Percentiles rank a stretch among this genome's conserved stretches.
Conservation (phyloP, 306 rosid genomes). For the Ormosia emarginata region DNA sequence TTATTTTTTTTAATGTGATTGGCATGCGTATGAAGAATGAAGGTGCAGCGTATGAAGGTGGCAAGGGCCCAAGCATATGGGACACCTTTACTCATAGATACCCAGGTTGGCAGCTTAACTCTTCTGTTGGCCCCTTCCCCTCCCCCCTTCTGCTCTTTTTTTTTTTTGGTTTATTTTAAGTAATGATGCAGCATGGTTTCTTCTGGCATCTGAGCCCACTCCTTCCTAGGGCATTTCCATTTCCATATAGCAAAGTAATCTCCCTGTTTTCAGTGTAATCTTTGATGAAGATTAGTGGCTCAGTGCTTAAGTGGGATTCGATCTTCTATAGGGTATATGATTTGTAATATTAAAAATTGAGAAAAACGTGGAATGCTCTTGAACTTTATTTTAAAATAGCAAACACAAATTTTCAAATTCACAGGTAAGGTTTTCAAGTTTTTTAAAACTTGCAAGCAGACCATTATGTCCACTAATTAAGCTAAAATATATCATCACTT, state of each 20-base stretch:
- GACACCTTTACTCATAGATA: slow-evolving; percentile 56
- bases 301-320: background rate
- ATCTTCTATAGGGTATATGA: background rate
- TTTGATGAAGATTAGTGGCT: background rate
- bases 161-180: background rate
- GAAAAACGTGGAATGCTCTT: too few relatives aligned
- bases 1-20: background rate
- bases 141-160: background rate
- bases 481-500: too few relatives aligned
- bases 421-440: too few relatives aligned
- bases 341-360: background rate
- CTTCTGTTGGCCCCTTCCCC: background rate
- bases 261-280: background rate
- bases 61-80: slow-evolving; percentile 65
- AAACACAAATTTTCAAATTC: background rate
- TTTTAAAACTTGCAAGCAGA: too few relatives aligned
- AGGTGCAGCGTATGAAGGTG: slow-evolving; percentile 53
- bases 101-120: slow-evolving; percentile 35
- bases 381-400: background rate
- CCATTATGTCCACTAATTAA: too few relatives aligned
- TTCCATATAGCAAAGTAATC: background rate
- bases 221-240: too few relatives aligned
- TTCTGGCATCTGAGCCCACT: background rate
- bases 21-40: slow-evolving; percentile 23
- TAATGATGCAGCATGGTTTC: background rate